Evolutionary conservation across 768 basidiomycete genomes (phyloP).

Genomic region (Leucosporidium scottii): DNA sequence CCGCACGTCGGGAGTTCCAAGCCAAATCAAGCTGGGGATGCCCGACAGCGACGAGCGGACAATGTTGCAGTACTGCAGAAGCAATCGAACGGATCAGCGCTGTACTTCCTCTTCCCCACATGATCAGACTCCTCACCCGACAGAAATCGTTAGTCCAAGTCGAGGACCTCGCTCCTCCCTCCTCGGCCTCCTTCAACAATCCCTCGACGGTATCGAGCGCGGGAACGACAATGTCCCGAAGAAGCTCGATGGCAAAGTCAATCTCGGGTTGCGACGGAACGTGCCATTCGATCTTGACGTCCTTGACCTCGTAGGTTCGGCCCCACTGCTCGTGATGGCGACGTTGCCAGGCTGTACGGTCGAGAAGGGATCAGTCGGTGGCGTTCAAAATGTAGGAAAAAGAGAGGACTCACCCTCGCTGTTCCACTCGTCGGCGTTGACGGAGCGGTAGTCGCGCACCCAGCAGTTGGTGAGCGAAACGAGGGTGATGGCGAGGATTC

Average conservation of each 20-base stretch:
- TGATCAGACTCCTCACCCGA: too few species aligned
- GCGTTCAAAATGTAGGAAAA: background rate
- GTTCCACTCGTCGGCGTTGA: conserved; percentile 68
- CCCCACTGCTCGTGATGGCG: conserved; percentile 56
- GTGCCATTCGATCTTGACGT: conserved; percentile 79
- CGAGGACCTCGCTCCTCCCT: conserved; percentile 48
- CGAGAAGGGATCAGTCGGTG: conserved; percentile 33
- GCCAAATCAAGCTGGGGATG: conserved; percentile 59
- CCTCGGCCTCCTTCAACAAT: conserved; percentile 60
- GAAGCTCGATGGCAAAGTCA: conserved; percentile 62
- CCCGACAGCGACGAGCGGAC: conserved; percentile 70
- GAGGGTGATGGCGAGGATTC: conserved; percentile 63
- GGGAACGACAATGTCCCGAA: conserved; percentile 61
- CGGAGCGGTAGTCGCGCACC: conserved; percentile 70
- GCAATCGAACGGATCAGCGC: background rate
- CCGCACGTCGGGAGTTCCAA: conserved; percentile 52
- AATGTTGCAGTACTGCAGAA: conserved; percentile 56
- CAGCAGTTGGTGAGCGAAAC: conserved; percentile 73
- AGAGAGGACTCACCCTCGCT: conserved; percentile 53
- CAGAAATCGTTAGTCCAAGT: conserved; percentile 85
- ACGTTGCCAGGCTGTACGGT: conserved; percentile 48
- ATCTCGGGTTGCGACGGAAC: conserved; percentile 64
- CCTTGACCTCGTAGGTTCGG: conserved; percentile 60
- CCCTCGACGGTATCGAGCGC: conserved; percentile 53
- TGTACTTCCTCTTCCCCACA: too few species aligned